A percentile compares a stretch with the other conserved stretches of the same genome.
phyloP scores from a whole-genome alignment of 1,284 basidiomycete species.

The Ustilago crameri region DNA sequence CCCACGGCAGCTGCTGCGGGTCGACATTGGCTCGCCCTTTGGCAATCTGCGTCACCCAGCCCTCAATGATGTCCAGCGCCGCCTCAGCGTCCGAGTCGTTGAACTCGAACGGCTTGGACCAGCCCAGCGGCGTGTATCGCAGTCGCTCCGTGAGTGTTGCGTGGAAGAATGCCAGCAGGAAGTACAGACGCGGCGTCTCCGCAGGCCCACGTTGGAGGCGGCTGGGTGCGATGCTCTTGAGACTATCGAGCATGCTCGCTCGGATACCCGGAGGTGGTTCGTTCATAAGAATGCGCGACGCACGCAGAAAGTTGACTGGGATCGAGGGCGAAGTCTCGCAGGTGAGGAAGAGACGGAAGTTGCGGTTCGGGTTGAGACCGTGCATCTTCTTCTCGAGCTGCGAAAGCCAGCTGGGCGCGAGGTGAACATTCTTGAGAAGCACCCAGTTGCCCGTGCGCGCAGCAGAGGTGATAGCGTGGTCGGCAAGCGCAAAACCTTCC shows the following conservation, averaged over 20 bases:
- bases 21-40: constrained; percentile 60
- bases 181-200: constrained; percentile 61
- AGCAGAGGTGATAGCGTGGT: constrained; percentile 62
- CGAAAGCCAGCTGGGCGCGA: constrained; percentile 64
- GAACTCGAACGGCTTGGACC: constrained; percentile 66
- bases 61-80: constrained; percentile 64
- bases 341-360: constrained; percentile 65
- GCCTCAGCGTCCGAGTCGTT: constrained; percentile 66
- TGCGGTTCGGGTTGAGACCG: constrained; percentile 56
- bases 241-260: constrained; percentile 62
- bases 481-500: constrained; percentile 63
- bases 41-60: constrained; percentile 59
- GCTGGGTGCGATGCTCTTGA: constrained; percentile 50
- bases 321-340: constrained; percentile 65
- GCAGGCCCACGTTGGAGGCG: constrained; percentile 60
- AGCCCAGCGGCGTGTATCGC: constrained; percentile 65
- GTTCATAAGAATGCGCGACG: constrained; percentile 65
- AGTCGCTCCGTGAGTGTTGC: constrained; percentile 63
- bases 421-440: constrained; percentile 66
- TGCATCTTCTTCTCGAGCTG: constrained; percentile 65
- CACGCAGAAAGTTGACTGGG: constrained; percentile 63
- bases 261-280: constrained; percentile 67
- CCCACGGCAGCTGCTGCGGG: constrained; percentile 64
- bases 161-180: constrained; percentile 66
- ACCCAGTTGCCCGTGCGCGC: constrained; percentile 65